Evolutionary conservation across 2,329 filamentous ascomycete species (phyloP).

Genomic region (Stachybotrys chartarum): DNA sequence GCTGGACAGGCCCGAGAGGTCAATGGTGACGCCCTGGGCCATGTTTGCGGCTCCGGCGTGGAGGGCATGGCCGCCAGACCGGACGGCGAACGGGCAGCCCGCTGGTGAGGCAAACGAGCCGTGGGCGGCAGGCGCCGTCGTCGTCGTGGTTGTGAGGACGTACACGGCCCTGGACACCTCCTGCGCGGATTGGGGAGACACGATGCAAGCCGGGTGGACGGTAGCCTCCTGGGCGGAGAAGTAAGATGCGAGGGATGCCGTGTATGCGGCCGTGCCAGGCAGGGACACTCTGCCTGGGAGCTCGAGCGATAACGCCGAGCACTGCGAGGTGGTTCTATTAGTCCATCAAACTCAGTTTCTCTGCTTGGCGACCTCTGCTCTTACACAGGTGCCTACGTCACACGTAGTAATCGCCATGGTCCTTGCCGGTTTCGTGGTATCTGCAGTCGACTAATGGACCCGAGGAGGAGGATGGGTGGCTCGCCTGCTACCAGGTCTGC

Average conservation of each 20-base stretch:
- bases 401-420: background rate
- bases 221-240: background rate
- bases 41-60: slow-evolving; percentile 29
- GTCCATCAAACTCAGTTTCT: background rate
- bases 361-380: background rate
- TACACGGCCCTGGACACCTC: background rate
- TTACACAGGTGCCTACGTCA: background rate
- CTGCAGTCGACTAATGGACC: background rate
- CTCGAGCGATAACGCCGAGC: background rate
- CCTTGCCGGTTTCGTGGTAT: too few relatives aligned
- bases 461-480: background rate
- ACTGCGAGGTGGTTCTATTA: background rate
- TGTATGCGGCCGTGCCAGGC: background rate
- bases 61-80: slow-evolving; percentile 24
- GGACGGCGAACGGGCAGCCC: slow-evolving; percentile 21
- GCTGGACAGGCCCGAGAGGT: slow-evolving; percentile 23
- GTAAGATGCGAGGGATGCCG: background rate
- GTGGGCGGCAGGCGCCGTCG: background rate
- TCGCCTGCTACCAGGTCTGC: too few relatives aligned
- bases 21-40: slow-evolving; percentile 28
- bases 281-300: background rate
- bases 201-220: background rate
- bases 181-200: background rate
- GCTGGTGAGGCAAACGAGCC: background rate
- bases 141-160: background rate